A percentile compares a stretch with the other conserved stretches of the same genome.
phyloP scores from a whole-genome alignment of 805 yeast genomes.

The Vanderwaltozyma tropicalis region DNA sequence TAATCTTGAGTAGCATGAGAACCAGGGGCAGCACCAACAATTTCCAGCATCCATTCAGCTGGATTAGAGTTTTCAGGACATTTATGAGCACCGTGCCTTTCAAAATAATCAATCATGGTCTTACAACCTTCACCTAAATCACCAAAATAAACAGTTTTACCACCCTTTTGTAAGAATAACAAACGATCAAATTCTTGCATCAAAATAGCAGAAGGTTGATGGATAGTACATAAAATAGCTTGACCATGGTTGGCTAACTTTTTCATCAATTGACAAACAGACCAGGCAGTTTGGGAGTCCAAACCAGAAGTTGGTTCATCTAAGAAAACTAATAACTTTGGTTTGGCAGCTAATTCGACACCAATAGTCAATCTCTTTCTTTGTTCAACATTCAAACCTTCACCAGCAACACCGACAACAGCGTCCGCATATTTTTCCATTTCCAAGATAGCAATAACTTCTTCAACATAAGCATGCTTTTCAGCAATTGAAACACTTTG shows the following conservation, averaged over 20 bases:
- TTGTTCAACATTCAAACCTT: conserved; percentile 55
- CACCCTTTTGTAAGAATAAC: conserved; percentile 59
- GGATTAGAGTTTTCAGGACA: conserved; percentile 70
- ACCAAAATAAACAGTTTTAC: conserved; percentile 67
- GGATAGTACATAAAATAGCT: conserved; percentile 65
- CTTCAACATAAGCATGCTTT: conserved; percentile 56
- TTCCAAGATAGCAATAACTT: conserved; percentile 50
- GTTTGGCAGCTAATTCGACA: conserved; percentile 58
- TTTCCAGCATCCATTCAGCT: conserved; percentile 88
- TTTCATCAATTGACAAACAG: conserved; percentile 50
- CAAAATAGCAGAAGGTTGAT: conserved; percentile 76
- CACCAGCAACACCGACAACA: conserved; percentile 64
- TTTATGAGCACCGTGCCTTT: conserved; percentile 49
- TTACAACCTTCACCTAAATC: conserved; percentile 49
- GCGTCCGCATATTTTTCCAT: conserved; percentile 61
- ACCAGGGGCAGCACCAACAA: conserved; percentile 77
- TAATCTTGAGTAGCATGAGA: conserved; percentile 64
- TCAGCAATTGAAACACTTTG: conserved; percentile 38
- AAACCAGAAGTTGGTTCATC: conserved; percentile 65
- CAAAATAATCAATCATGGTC: conserved; percentile 55
- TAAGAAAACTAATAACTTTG: conserved; percentile 46
- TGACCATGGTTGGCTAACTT: conserved; percentile 51
- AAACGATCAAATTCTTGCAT: conserved; percentile 71
- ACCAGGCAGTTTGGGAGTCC: conserved; percentile 62
- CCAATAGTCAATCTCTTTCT: conserved; percentile 55